These are phyloP conservation scores for Lactarius akahatsu DNA, from an alignment of 768 basidiomycete genomes.

Conservation along the genomic window DNA sequence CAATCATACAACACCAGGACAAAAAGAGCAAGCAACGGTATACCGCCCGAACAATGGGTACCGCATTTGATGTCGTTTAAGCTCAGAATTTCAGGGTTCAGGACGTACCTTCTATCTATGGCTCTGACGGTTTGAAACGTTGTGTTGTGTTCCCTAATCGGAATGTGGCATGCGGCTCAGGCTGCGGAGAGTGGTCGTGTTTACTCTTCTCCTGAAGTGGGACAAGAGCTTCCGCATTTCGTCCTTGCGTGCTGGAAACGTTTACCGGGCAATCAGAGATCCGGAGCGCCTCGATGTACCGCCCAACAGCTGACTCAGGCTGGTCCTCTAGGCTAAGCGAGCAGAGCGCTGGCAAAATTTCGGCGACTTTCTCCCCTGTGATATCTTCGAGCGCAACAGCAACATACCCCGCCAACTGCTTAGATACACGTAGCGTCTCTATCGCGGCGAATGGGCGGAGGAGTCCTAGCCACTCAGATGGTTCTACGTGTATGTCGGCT, in stretches of 20 bases:
- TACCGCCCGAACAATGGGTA: neutral
- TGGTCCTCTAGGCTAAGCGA: neutral
- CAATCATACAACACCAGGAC: neutral
- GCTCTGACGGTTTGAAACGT: neutral
- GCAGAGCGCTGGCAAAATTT: neutral
- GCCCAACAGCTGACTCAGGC: neutral
- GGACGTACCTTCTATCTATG: neutral
- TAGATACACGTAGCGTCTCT: neutral
- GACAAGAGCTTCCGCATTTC: neutral
- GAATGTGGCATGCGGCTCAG: neutral
- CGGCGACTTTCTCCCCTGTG: neutral
- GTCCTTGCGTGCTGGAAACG: neutral
- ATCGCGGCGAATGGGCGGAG: neutral
- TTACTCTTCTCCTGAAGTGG: neutral
- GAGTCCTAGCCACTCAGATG: neutral
- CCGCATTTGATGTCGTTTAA: neutral
- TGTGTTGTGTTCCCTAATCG: neutral
- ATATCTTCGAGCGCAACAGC: neutral
- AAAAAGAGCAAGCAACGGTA: neutral
- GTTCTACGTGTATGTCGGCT: neutral
- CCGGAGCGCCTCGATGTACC: neutral
- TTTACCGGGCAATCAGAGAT: neutral
- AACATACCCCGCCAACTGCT: neutral
- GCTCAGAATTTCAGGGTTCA: neutral
- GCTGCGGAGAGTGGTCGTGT: no score